phyloP scores from a whole-genome alignment of 164 flowering plant species.

The Nelumbo lutea region DNA sequence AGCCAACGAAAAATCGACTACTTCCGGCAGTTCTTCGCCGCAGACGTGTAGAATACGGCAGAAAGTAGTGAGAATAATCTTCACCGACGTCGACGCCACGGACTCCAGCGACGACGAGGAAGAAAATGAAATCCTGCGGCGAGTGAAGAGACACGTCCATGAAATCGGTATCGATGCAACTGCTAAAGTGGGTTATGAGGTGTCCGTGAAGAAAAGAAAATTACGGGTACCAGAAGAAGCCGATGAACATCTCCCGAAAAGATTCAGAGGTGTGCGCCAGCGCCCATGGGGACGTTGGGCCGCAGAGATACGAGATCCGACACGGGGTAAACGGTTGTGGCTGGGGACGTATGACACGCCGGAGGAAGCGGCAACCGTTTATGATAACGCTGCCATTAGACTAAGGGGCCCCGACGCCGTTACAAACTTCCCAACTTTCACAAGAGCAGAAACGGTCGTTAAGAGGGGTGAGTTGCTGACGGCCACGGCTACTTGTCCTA shows the following conservation, averaged over 20 bases:
- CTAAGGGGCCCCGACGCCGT: constrained; percentile 56
- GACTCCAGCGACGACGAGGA: constrained; percentile 55
- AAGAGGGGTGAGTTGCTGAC: background rate
- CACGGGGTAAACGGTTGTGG: constrained; percentile 50
- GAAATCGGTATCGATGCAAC: constrained; percentile 30
- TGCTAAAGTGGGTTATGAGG: background rate
- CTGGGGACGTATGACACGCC: constrained; percentile 70
- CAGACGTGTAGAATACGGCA: constrained; percentile 4
- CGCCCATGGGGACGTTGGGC: constrained; percentile 82
- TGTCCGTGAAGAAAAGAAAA: background rate
- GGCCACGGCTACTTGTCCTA: constrained; percentile 39
- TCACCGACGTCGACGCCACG: constrained; percentile 52
- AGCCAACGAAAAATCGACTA: background rate
- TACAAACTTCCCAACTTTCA: constrained; percentile 40
- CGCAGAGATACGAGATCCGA: constrained; percentile 73
- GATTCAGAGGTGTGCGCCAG: constrained; percentile 47
- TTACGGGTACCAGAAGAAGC: background rate
- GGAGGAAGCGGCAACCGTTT: constrained; percentile 64
- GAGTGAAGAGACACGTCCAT: constrained; percentile 43
- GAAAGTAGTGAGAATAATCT: constrained; percentile 32
- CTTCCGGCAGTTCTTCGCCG: background rate
- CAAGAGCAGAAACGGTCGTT: background rate
- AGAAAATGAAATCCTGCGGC: constrained; percentile 9
- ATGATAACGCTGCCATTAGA: constrained; percentile 56
- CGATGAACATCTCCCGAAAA: background rate